Conservation (phyloP, 2,329 filamentous ascomycete genomes). For the Alternaria arborescens region DNA sequence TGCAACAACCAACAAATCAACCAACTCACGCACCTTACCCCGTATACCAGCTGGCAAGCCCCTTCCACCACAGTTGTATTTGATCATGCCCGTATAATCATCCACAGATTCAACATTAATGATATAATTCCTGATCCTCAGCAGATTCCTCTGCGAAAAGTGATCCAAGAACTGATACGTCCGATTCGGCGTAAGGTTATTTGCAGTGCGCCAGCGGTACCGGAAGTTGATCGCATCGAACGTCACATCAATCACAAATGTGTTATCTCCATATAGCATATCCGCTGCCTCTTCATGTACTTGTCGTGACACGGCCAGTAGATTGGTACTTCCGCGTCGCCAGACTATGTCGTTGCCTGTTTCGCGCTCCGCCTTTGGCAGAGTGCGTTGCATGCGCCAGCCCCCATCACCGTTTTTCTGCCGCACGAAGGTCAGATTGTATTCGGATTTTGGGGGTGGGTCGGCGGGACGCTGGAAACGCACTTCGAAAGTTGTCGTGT, state of each 20-base stretch:
- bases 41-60: constrained; percentile 55
- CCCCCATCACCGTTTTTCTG: constrained; percentile 29
- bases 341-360: constrained; percentile 52
- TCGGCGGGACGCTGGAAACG: constrained; percentile 27
- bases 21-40: constrained; percentile 53
- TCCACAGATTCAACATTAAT: constrained; percentile 59
- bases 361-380: constrained; percentile 34
- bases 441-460: constrained; percentile 33
- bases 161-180: constrained; percentile 54
- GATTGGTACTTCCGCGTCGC: constrained; percentile 52
- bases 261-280: constrained; percentile 57
- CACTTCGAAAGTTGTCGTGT: constrained; percentile 44
- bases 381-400: constrained; percentile 43
- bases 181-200: constrained; percentile 53
- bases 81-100: constrained; percentile 61
- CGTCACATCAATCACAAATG: constrained; percentile 57
- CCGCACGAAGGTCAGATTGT: constrained; percentile 45
- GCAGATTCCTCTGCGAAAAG: constrained; percentile 53
- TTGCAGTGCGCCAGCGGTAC: constrained; percentile 55
- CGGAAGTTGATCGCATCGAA: constrained; percentile 56
- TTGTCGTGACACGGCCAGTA: constrained; percentile 53
- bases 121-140: constrained; percentile 53
- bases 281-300: constrained; percentile 57
- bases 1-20: constrained; percentile 46
- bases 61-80: constrained; percentile 59